Conservation (phyloP, 306 rosid genomes). For the Lathyrus aphaca region DNA sequence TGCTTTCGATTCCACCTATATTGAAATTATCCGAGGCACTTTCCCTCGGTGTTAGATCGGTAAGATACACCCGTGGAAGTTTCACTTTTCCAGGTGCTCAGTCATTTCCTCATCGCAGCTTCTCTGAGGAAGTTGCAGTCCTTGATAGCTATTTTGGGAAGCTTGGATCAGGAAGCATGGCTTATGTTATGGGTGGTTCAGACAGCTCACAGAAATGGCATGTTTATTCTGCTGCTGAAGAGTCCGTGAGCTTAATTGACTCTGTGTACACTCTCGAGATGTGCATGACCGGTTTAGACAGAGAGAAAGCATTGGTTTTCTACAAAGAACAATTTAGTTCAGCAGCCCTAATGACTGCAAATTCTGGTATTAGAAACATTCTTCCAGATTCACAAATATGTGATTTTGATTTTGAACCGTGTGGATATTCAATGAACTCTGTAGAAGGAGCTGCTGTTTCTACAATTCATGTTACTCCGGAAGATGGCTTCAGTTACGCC, state of each 20-base stretch:
- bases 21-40: slow-evolving; percentile 54
- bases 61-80: slow-evolving; percentile 68
- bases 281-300: slow-evolving; percentile 74
- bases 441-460: slow-evolving; percentile 64
- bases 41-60: slow-evolving; percentile 50
- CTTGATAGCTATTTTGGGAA: slow-evolving; percentile 59
- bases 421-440: slow-evolving; percentile 74
- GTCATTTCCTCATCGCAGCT: slow-evolving; percentile 61
- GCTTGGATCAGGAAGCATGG: slow-evolving; percentile 56
- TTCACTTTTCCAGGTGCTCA: slow-evolving; percentile 74
- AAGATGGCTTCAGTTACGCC: slow-evolving; percentile 69
- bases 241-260: slow-evolving; percentile 27
- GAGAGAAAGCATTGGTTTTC: slow-evolving; percentile 54
- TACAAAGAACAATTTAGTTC: slow-evolving; percentile 49
- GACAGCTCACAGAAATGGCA: slow-evolving; percentile 61
- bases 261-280: slow-evolving; percentile 61
- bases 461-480: slow-evolving; percentile 66
- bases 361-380: slow-evolving; percentile 67
- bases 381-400: slow-evolving; percentile 65
- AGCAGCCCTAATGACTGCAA: slow-evolving; percentile 53
- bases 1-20: slow-evolving; percentile 60
- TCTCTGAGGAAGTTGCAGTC: slow-evolving; percentile 56
- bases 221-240: slow-evolving; percentile 61
- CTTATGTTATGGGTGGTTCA: slow-evolving; percentile 53
- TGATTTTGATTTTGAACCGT: slow-evolving; percentile 69